Percentiles rank a stretch among this genome's conserved stretches.
Conservation (phyloP, 2,329 filamentous ascomycete species). For the Pseudocercospora eumusae region DNA sequence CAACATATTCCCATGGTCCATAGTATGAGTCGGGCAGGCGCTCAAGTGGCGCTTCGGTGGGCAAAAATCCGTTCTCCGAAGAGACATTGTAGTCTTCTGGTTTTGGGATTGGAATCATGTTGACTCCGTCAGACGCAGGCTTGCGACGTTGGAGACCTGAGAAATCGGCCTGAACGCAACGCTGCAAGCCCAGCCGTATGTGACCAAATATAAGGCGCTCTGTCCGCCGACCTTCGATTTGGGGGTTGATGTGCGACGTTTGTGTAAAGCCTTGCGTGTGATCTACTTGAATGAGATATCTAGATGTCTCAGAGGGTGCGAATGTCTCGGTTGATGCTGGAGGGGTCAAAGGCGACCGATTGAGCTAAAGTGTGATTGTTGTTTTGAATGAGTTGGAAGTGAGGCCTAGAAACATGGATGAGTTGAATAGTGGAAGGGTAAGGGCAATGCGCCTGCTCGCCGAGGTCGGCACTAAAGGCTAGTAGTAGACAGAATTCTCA, state of each 20-base stretch:
- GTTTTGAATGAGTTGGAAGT: slow-evolving; percentile 1
- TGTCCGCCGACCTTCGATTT: not conserved
- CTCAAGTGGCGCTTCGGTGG: slow-evolving; percentile 75
- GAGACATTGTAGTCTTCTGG: slow-evolving; percentile 80
- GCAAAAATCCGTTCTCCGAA: slow-evolving; percentile 80
- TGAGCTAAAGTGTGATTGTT: not conserved
- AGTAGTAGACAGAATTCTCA: slow-evolving; percentile 2
- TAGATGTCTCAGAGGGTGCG: not conserved
- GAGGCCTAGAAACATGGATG: not conserved
- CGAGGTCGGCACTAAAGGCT: slow-evolving; percentile 6
- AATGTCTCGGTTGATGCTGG: not conserved
- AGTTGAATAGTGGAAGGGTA: not conserved
- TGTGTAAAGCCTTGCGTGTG: not conserved
- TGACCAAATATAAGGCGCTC: not conserved
- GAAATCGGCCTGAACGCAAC: slow-evolving; percentile 32
- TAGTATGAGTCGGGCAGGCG: slow-evolving; percentile 87
- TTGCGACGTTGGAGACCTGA: slow-evolving; percentile 39
- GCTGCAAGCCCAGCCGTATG: slow-evolving; percentile 41
- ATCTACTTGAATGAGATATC: not conserved
- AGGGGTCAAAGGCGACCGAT: not conserved
- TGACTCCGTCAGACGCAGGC: slow-evolving; percentile 40
- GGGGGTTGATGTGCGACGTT: not conserved
- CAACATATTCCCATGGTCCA: slow-evolving; percentile 87
- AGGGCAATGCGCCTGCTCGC: not conserved
- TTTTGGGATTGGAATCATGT: slow-evolving; percentile 49